These are phyloP conservation scores for Thielaviopsis punctulata DNA, from an alignment of 2,329 filamentous ascomycete species.

Conservation along the genomic window DNA sequence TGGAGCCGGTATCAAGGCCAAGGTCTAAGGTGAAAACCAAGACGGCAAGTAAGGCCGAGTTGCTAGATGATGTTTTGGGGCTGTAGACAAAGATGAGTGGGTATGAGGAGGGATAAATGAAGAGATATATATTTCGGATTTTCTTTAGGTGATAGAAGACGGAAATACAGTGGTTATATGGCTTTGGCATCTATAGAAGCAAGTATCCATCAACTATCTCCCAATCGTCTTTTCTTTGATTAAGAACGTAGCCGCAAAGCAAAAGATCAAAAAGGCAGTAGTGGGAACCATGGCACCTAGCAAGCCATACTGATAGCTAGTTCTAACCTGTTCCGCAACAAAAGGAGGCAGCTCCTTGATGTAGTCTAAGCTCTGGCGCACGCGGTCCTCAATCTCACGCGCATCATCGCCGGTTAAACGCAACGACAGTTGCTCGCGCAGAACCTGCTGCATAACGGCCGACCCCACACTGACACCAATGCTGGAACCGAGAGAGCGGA, in stretches of 20 bases:
- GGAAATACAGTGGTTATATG: background rate
- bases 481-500: constrained; percentile 58
- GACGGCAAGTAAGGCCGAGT: constrained; percentile 17
- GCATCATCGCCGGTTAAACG: background rate
- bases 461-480: background rate
- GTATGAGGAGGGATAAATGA: too few species aligned
- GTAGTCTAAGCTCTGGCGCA: background rate
- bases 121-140: background rate
- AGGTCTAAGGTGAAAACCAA: constrained; percentile 23
- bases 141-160: background rate
- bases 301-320: background rate
- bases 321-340: background rate
- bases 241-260: background rate
- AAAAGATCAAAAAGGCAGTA: background rate
- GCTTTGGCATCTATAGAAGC: background rate
- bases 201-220: background rate
- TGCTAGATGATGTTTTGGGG: background rate
- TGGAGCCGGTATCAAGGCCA: constrained; percentile 28
- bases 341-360: background rate
- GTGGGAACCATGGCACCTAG: background rate
- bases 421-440: background rate
- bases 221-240: background rate
- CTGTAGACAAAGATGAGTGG: background rate
- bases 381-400: background rate
- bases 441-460: background rate